phyloP scores from a whole-genome alignment of 192 early-diverging fungal species.

The Coemansia sp. region DNA sequence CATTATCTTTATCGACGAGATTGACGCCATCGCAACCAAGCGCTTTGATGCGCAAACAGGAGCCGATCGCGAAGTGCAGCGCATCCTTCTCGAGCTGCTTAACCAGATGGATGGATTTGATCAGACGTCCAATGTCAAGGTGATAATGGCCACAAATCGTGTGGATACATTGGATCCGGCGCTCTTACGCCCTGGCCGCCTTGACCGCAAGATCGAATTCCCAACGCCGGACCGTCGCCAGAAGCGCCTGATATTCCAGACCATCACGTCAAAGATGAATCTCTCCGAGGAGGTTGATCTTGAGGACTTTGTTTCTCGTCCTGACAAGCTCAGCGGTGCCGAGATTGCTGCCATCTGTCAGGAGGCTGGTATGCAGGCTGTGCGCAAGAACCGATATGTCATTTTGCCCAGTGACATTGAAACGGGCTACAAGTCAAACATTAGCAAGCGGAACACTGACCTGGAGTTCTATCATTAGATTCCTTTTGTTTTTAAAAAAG shows the following conservation, averaged over 20 bases:
- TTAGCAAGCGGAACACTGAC: constrained; percentile 94
- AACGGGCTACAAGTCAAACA: constrained; percentile 93
- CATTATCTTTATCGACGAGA: constrained; percentile 99
- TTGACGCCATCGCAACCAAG: constrained; percentile 98
- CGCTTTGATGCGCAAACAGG: constrained; percentile 98
- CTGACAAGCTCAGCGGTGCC: constrained; percentile 95
- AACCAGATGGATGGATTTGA: constrained; percentile 99
- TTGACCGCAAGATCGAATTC: constrained; percentile 99
- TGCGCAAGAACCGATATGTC: constrained; percentile 96
- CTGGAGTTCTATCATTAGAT: constrained; percentile 93
- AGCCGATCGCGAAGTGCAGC: constrained; percentile 97
- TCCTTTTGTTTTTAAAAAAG: constrained; percentile 4
- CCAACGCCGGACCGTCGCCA: constrained; percentile 95
- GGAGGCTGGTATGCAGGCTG: constrained; percentile 97
- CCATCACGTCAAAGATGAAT: constrained; percentile 96
- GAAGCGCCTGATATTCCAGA: constrained; percentile 95
- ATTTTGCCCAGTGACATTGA: constrained; percentile 94
- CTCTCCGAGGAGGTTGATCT: constrained; percentile 97
- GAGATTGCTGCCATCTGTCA: constrained; percentile 98
- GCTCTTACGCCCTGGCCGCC: constrained; percentile 90
- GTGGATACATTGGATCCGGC: constrained; percentile 97
- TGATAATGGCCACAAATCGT: constrained; percentile 99
- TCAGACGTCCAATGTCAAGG: constrained; percentile 97
- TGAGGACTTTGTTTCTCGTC: constrained; percentile 95
- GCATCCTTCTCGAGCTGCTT: constrained; percentile 93